phyloP scores from a whole-genome alignment of 331 rosid species.

The Pyracantha coccinea region DNA sequence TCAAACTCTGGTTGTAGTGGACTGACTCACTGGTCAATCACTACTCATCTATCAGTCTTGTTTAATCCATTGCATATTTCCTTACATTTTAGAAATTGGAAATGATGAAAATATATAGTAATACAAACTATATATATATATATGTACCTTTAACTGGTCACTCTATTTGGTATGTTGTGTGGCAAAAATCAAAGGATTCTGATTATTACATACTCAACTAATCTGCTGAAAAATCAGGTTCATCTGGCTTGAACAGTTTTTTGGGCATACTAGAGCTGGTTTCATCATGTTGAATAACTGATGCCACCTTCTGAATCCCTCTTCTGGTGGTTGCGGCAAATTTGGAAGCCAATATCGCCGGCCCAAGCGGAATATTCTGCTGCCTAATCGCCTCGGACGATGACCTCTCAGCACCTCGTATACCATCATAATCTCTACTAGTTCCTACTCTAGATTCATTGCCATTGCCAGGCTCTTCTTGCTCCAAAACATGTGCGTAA shows the following conservation, averaged over 20 bases:
- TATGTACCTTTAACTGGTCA: background rate
- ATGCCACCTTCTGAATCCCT: conserved; percentile 29
- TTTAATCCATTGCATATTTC: no score
- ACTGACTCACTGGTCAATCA: no score
- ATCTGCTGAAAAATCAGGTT: conserved; percentile 68
- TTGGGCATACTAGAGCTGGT: conserved; percentile 68
- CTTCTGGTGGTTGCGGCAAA: conserved; percentile 67
- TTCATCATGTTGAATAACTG: conserved; percentile 28
- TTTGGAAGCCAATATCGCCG: conserved; percentile 67
- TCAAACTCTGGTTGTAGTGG: no score
- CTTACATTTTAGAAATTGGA: no score
- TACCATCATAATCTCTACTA: conserved; percentile 3
- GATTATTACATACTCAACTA: background rate
- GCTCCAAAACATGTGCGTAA: conserved; percentile 19
- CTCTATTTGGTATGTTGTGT: no score
- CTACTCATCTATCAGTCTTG: no score
- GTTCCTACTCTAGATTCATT: background rate
- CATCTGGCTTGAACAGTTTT: conserved; percentile 80
- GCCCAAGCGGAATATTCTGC: conserved; percentile 29
- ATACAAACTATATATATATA: no score
- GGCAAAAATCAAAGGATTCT: background rate
- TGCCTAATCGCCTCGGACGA: background rate
- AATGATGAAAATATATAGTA: no score
- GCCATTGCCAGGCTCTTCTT: background rate
- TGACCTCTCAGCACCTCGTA: conserved; percentile 1